phyloP scores from a whole-genome alignment of 805 yeast species.

The Pichia paraexigua region DNA sequence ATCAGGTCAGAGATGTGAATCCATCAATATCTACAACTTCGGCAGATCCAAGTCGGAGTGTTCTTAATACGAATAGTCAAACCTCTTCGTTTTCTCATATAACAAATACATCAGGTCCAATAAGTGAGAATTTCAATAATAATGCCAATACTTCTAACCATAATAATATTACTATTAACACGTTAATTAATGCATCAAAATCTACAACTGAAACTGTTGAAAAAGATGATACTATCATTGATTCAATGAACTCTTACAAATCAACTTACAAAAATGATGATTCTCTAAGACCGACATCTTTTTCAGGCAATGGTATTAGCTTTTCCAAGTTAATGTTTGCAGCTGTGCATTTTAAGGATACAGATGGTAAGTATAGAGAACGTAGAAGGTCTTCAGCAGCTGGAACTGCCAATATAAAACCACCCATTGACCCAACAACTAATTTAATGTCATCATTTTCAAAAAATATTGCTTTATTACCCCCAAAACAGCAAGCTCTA shows the following conservation, averaged over 20 bases:
- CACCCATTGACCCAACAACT: constrained; percentile 9
- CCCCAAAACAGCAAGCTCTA: constrained; percentile 66
- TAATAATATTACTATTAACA: background rate
- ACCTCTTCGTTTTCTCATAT: background rate
- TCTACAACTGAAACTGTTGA: background rate
- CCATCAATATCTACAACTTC: background rate
- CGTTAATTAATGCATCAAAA: background rate
- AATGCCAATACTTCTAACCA: background rate
- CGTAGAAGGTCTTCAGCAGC: constrained; percentile 1
- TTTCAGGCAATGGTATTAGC: constrained; percentile 53
- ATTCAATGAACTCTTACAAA: constrained; percentile 1
- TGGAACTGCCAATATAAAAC: background rate
- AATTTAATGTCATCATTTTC: constrained; percentile 7
- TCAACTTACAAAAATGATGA: constrained; percentile 15
- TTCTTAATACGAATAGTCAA: background rate
- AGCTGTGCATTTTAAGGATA: constrained; percentile 52
- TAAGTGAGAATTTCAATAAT: background rate
- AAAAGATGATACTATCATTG: background rate
- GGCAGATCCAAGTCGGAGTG: background rate
- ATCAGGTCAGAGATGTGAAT: constrained; percentile 27
- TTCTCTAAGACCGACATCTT: constrained; percentile 27
- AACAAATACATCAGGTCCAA: background rate
- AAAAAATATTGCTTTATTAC: constrained; percentile 42
- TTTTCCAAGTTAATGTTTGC: constrained; percentile 73
- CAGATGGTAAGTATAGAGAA: background rate